A percentile compares a stretch with the other conserved stretches of the same genome.
These are phyloP conservation scores for Aspergillus hiratsukae DNA, from an alignment of 2,329 filamentous ascomycete species.

Conservation along the genomic window DNA sequence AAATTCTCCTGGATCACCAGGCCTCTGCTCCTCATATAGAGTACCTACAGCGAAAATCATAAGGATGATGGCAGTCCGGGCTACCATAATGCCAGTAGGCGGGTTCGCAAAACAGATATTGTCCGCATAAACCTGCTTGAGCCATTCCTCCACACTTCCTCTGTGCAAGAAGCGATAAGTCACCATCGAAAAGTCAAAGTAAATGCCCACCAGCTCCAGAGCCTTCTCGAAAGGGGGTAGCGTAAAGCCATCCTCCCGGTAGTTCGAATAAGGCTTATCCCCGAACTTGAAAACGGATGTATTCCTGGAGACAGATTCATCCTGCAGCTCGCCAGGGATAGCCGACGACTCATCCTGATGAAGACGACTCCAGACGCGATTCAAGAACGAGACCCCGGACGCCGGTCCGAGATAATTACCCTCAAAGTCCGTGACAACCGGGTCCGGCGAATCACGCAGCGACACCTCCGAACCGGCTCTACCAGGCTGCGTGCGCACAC, in stretches of 20 bases:
- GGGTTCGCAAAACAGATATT: constrained; percentile 35
- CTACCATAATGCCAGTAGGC: constrained; percentile 40
- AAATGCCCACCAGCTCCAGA: constrained; percentile 47
- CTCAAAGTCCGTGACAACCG: constrained; percentile 47
- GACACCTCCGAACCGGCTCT: constrained; percentile 15
- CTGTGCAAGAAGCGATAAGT: constrained; percentile 57
- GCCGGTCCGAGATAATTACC: constrained; percentile 55
- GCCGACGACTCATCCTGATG: constrained; percentile 48
- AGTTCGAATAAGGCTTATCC: constrained; percentile 46
- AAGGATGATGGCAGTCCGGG: constrained; percentile 47
- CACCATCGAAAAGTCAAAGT: constrained; percentile 58
- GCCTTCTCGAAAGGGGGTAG: constrained; percentile 39
- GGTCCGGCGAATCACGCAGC: constrained; percentile 41
- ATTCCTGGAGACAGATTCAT: constrained; percentile 31
- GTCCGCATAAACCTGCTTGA: constrained; percentile 36
- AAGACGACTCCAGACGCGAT: constrained; percentile 65
- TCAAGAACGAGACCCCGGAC: constrained; percentile 52
- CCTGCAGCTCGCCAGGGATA: constrained; percentile 24
- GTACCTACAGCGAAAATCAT: constrained; percentile 48
- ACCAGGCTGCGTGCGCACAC: constrained; percentile 1
- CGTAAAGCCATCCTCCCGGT: constrained; percentile 30
- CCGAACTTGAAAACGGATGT: constrained; percentile 49
- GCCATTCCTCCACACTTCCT: constrained; percentile 49
- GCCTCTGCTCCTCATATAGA: constrained; percentile 42
- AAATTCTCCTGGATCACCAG: constrained; percentile 19